These are phyloP conservation scores for Albifimbria verrucaria DNA, from an alignment of 2,329 filamentous ascomycete species.

Conservation along the genomic window DNA sequence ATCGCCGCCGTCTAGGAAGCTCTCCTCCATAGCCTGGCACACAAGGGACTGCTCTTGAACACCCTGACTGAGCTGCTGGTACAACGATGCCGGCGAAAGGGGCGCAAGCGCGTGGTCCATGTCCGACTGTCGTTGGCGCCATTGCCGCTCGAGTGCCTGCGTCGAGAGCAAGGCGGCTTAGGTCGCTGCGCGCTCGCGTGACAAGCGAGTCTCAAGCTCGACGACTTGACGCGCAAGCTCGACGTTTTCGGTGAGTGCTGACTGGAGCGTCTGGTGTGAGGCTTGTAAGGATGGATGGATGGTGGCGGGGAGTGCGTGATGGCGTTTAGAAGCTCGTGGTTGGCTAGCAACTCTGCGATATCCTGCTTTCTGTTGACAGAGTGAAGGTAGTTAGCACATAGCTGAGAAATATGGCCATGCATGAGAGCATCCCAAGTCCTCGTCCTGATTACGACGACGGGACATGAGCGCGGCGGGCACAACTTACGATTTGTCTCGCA, in stretches of 20 bases:
- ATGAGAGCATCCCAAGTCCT: no score
- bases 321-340: constrained; percentile 66
- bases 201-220: constrained; percentile 55
- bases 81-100: constrained; percentile 83
- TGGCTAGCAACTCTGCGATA: constrained; percentile 65
- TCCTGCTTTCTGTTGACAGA: constrained; percentile 64
- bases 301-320: constrained; percentile 64
- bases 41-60: constrained; percentile 80
- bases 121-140: constrained; percentile 82
- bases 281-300: constrained; percentile 69
- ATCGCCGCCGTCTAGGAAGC: constrained; percentile 67
- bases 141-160: constrained; percentile 86
- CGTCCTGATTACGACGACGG: background rate
- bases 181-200: constrained; percentile 63
- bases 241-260: constrained; percentile 68
- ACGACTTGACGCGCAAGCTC: constrained; percentile 62
- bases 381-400: background rate
- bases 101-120: constrained; percentile 82
- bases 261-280: constrained; percentile 61
- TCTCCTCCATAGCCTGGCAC: constrained; percentile 83
- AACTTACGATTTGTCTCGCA: constrained; percentile 79
- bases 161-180: constrained; percentile 80
- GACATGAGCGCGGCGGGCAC: background rate
- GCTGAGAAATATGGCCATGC: background rate
- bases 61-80: constrained; percentile 73